Percentiles rank a stretch among this genome's conserved stretches.
Evolutionary conservation across 179 eudicot species (phyloP).

Genomic region (Nepenthes alata): DNA sequence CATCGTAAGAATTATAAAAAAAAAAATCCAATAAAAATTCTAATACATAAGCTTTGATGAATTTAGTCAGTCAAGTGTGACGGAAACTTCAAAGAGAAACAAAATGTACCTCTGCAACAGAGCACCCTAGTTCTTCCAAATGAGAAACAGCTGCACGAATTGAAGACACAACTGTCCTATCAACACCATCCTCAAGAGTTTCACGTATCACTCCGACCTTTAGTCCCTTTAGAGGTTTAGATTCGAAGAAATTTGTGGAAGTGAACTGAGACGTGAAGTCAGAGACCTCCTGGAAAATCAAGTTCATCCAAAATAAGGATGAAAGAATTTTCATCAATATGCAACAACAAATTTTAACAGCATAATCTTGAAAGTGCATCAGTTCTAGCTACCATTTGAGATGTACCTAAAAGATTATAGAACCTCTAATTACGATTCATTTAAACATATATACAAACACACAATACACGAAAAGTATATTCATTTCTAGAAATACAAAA

Average conservation of each 20-base stretch:
- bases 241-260: conserved; percentile 40
- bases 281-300: conserved; percentile 55
- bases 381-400: no score
- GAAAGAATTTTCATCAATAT: conserved; percentile 7
- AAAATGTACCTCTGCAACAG: conserved; percentile 53
- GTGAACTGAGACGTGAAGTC: conserved; percentile 55
- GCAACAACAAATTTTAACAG: conserved; percentile 2
- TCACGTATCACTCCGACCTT: conserved; percentile 81
- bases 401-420: no score
- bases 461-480: no score
- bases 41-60: neutral
- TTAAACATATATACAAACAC: no score
- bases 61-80: neutral
- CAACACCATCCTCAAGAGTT: conserved; percentile 86
- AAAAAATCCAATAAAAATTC: neutral
- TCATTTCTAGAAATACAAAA: no score
- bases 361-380: neutral
- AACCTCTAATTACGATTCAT: no score
- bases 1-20: neutral
- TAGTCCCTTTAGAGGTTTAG: conserved; percentile 79
- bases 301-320: no score
- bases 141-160: conserved; percentile 64
- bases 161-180: conserved; percentile 52
- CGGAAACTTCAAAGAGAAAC: conserved; percentile 5
- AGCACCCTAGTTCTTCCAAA: conserved; percentile 79